A percentile compares a stretch with the other conserved stretches of the same genome.
Evolutionary conservation across 805 yeast species (phyloP).

Genomic region (Candida arabinofermentans): DNA sequence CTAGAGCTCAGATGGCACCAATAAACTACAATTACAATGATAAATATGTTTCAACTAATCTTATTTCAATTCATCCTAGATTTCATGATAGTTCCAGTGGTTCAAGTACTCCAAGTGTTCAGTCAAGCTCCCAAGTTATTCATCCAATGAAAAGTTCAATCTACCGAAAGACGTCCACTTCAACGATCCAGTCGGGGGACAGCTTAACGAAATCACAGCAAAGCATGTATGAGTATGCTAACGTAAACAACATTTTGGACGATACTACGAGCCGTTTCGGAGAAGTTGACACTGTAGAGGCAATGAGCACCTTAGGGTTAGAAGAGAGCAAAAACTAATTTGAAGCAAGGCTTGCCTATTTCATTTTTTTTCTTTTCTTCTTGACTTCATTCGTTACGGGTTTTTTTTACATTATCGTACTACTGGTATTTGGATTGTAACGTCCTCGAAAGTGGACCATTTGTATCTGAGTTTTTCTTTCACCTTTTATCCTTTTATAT

Average conservation of each 20-base stretch:
- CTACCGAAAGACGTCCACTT: slow-evolving; percentile 18
- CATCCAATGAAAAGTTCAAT: slow-evolving; percentile 17
- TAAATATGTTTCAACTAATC: neutral
- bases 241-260: slow-evolving; percentile 17
- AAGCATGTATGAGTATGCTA: slow-evolving; percentile 17
- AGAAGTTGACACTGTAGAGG: slow-evolving; percentile 17
- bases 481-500: too few species aligned
- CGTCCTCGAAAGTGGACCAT: too few species aligned
- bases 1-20: too few species aligned
- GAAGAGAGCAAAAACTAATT: too few species aligned
- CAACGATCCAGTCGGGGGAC: slow-evolving; percentile 20
- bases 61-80: slow-evolving; percentile 16
- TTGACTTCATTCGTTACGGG: too few species aligned
- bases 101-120: neutral
- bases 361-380: too few species aligned
- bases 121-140: slow-evolving; percentile 11
- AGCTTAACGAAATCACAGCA: slow-evolving; percentile 15
- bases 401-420: too few species aligned
- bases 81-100: slow-evolving; percentile 10
- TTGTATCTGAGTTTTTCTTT: too few species aligned
- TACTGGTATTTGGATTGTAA: too few species aligned
- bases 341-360: too few species aligned
- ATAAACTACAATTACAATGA: neutral
- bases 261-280: slow-evolving; percentile 21
- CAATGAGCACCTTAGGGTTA: slow-evolving; percentile 5